Base-by-base conservation (phyloP, 129 eudicot genomes). In the Chrysanthemum makinoi region DNA sequence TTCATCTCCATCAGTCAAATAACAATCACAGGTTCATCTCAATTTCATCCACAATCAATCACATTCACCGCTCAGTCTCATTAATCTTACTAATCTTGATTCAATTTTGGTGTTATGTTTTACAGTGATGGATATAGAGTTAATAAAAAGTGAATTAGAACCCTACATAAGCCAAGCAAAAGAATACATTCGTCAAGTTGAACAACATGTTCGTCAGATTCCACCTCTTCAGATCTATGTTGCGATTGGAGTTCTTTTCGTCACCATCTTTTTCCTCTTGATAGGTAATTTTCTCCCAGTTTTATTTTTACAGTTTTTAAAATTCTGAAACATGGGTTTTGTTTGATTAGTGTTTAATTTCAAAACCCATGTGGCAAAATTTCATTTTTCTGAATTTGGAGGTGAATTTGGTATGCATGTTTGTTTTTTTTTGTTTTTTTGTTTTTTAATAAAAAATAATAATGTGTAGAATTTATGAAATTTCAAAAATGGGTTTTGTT, bases 211-310 rank as follows among this genome's bases (percentile, higher is more conserved):
- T 64, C 79, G 81, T 47, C 79, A 85, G 76, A 80, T 84, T 70
- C 98, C 96, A 13, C 92, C 89, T 7, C 15, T 30, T 60, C 95
- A 93, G 76, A 83, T 89, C 53, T 89, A 85, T 49, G 77, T 83
- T 49, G 96, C 96, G 1, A 15, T 79, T 72, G 87, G 77, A 77
- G 90, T 72, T 13, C 77, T 93, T 52, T 47, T 84, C 0, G 13
- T 81, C 44, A 85, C 98, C 2, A 50, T 78, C 11, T 48, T 87
- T 62, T 8, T 93, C 69, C 72, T 90, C 59, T 43, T 83, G 17
- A 57, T 93, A 28, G 62, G 98, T 93, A 80, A 80, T 44, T 75
- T 39, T 18, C 6, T 46, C 24, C 43, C 1, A 14, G 44, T 46
- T 11, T 46, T 35, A n/a, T 14, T 8, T 65, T 54, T 77, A 17